These are phyloP conservation scores for Dryadomyces quercivorus DNA, from an alignment of 2,329 filamentous ascomycete genomes.

Conservation along the genomic window DNA sequence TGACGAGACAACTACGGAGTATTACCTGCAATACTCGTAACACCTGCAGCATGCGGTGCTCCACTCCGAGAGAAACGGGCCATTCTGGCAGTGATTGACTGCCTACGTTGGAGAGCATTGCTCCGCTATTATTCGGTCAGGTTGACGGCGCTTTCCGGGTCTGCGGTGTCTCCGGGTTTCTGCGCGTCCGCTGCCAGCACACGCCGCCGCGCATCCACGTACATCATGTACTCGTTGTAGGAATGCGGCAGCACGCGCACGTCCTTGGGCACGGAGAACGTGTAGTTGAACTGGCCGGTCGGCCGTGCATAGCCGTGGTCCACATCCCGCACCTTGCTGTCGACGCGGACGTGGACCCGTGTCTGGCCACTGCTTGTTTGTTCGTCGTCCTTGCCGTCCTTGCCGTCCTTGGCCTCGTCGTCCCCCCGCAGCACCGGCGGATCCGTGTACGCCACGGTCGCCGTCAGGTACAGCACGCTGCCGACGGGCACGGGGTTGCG, in stretches of 20 bases:
- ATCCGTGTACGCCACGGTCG: conserved; percentile 61
- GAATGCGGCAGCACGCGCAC: conserved; percentile 25
- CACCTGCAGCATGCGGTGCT: no score
- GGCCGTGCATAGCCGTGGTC: conserved; percentile 48
- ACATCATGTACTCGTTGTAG: conserved; percentile 31
- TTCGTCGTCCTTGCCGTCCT: conserved; percentile 29
- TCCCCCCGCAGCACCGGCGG: conserved; percentile 25
- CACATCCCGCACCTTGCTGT: conserved; percentile 60
- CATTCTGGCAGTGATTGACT: no score
- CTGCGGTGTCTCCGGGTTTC: conserved; percentile 14
- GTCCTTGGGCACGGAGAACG: conserved; percentile 28
- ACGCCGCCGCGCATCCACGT: conserved; percentile 28
- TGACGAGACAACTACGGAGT: no score
- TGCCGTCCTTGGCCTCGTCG: conserved; percentile 24
- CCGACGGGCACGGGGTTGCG: conserved; percentile 65
- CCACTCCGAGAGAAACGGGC: neutral
- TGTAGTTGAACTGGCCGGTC: conserved; percentile 68
- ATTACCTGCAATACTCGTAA: no score
- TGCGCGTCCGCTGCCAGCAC: conserved; percentile 14
- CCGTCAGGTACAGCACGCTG: conserved; percentile 61
- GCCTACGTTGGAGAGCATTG: no score
- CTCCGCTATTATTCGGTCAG: conserved; percentile 10
- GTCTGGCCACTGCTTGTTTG: conserved; percentile 12
- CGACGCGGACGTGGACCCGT: conserved; percentile 57
- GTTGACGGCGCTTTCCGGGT: conserved; percentile 4